A percentile compares a stretch with the other conserved stretches of the same genome.
phyloP scores from a whole-genome alignment of 345 rosid genomes.

The Hibiscus mutabilis region DNA sequence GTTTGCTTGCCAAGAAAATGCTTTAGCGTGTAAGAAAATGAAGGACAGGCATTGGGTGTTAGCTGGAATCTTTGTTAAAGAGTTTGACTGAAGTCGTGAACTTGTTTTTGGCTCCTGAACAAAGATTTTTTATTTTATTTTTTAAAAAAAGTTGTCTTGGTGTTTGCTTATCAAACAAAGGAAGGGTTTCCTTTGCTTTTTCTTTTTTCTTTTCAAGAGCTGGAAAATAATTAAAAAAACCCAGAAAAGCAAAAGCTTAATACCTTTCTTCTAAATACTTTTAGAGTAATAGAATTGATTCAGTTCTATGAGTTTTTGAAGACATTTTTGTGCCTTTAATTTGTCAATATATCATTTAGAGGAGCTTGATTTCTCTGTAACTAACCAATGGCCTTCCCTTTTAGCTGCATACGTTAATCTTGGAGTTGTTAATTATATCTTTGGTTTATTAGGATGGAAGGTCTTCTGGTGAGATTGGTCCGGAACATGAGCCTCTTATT shows the following conservation, averaged over 20 bases:
- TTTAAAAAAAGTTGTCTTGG: neutral
- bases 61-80: neutral
- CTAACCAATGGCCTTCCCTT: neutral
- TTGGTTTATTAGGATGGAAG: slow-evolving; percentile 39
- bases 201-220: neutral
- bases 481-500: slow-evolving; percentile 63
- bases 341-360: neutral
- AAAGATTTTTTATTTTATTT: neutral
- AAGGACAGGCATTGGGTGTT: neutral
- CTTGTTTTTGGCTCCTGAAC: neutral
- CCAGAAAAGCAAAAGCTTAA: neutral
- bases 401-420: slow-evolving; percentile 1
- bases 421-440: slow-evolving; percentile 8
- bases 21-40: slow-evolving; percentile 8
- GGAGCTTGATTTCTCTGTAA: neutral
- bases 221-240: neutral
- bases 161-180: slow-evolving; percentile 1
- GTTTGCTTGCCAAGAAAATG: neutral
- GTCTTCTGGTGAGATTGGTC: slow-evolving; percentile 55
- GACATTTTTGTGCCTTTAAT: neutral
- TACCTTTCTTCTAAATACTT: neutral
- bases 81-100: neutral
- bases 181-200: neutral
- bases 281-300: neutral
- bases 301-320: neutral